A percentile compares a stretch with the other conserved stretches of the same genome.
phyloP scores from a whole-genome alignment of 352 stramenopile species.

The Globisporangium recalcitrans region DNA sequence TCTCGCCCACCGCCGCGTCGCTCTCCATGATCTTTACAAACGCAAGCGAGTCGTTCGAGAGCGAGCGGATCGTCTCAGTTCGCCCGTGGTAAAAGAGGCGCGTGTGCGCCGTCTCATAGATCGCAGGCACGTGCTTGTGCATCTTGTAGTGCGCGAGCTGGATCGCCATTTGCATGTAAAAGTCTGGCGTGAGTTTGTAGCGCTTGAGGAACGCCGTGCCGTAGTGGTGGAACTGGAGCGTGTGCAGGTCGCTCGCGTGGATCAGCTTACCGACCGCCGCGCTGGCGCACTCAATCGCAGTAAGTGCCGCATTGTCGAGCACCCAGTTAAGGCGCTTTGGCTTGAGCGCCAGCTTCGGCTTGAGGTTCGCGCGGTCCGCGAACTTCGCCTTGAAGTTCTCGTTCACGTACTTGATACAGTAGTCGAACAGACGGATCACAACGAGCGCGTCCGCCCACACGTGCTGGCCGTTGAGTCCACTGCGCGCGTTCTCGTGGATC shows the following conservation, averaged over 20 bases:
- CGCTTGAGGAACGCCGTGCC: slow-evolving; percentile 90
- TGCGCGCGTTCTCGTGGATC: slow-evolving; percentile 94
- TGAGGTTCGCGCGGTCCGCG: slow-evolving; percentile 60
- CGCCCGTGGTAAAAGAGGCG: slow-evolving; percentile 96
- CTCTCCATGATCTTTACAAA: slow-evolving; percentile 92
- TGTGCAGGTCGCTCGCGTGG: slow-evolving; percentile 86
- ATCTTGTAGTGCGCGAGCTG: slow-evolving; percentile 97
- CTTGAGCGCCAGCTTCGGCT: slow-evolving; percentile 56
- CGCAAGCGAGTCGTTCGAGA: slow-evolving; percentile 85
- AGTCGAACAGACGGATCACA: slow-evolving; percentile 92
- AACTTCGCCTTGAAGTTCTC: slow-evolving; percentile 88
- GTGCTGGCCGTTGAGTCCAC: slow-evolving; percentile 94
- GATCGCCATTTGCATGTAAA: slow-evolving; percentile 96
- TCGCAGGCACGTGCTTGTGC: slow-evolving; percentile 89
- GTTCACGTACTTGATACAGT: slow-evolving; percentile 90
- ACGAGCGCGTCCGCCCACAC: slow-evolving; percentile 97
- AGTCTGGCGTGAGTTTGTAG: slow-evolving; percentile 95
- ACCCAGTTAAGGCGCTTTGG: slow-evolving; percentile 78
- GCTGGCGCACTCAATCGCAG: slow-evolving; percentile 83
- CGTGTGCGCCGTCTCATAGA: slow-evolving; percentile 97
- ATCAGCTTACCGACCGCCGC: slow-evolving; percentile 91
- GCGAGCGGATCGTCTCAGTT: slow-evolving; percentile 89
- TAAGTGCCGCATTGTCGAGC: slow-evolving; percentile 75
- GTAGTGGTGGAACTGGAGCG: slow-evolving; percentile 91
- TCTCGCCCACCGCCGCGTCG: slow-evolving; percentile 46